Conservation (phyloP, 805 yeast species). For the Sungouiella blattae region DNA sequence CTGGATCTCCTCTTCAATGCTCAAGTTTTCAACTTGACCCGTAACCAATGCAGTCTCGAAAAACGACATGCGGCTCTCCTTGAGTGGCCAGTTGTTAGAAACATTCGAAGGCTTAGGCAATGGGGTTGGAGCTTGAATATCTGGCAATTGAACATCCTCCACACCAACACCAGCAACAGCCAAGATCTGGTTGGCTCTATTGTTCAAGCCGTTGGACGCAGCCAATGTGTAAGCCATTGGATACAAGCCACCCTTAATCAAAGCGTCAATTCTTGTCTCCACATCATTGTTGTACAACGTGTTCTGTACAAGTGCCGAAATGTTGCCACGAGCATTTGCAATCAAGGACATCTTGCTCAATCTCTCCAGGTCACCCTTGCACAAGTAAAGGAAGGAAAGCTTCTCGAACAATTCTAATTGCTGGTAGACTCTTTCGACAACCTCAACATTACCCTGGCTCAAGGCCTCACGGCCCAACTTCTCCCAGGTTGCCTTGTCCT, state of each 20-base stretch:
- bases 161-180: constrained; percentile 64
- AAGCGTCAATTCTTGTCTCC: constrained; percentile 69
- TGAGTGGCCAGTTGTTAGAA: constrained; percentile 76
- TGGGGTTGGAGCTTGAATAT: constrained; percentile 36
- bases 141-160: constrained; percentile 64
- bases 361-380: constrained; percentile 76
- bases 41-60: constrained; percentile 75
- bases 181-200: constrained; percentile 68
- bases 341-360: constrained; percentile 81
- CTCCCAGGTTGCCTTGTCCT: constrained; percentile 71
- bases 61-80: constrained; percentile 66
- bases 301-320: constrained; percentile 76
- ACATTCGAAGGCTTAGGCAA: constrained; percentile 47
- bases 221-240: constrained; percentile 95
- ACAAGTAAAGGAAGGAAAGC: constrained; percentile 81
- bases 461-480: constrained; percentile 82
- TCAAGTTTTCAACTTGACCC: constrained; percentile 69
- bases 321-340: constrained; percentile 84
- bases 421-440: constrained; percentile 86
- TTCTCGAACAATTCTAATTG: constrained; percentile 83
- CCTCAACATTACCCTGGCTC: constrained; percentile 79
- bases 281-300: constrained; percentile 73
- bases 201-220: constrained; percentile 75
- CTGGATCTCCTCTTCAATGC: constrained; percentile 39
- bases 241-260: constrained; percentile 72